Conservation (phyloP, 768 basidiomycete genomes). For the Boletus bicolor region DNA sequence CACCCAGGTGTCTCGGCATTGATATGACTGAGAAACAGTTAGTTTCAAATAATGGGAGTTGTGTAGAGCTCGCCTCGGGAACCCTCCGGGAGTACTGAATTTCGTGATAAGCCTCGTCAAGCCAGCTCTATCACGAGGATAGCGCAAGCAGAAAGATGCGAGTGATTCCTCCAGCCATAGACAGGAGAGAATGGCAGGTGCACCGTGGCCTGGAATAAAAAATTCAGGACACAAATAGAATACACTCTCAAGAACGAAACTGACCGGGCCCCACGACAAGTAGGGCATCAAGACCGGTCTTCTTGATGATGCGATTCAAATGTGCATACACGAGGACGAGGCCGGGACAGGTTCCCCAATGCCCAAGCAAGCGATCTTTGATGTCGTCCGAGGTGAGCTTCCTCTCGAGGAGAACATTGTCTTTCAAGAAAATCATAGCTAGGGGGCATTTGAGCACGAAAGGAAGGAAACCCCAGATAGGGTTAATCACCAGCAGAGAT, state of each 20-base stretch:
- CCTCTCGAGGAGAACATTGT: slow-evolving; percentile 65
- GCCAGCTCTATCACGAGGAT: slow-evolving; percentile 54
- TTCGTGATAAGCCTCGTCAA: slow-evolving; percentile 64
- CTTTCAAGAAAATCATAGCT: slow-evolving; percentile 85
- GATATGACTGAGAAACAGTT: slow-evolving; percentile 47
- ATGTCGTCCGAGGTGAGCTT: slow-evolving; percentile 63
- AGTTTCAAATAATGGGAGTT: not conserved
- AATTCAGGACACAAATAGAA: not conserved
- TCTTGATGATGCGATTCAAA: slow-evolving; percentile 59
- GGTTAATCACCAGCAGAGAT: slow-evolving; percentile 58
- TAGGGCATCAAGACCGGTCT: slow-evolving; percentile 58
- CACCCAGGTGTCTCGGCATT: slow-evolving; percentile 85
- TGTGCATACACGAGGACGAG: slow-evolving; percentile 71
- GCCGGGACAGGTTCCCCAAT: slow-evolving; percentile 85
- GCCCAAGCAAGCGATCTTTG: slow-evolving; percentile 77
- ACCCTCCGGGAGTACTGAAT: slow-evolving; percentile 83
- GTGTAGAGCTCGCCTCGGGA: slow-evolving; percentile 55
- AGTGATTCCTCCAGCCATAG: slow-evolving; percentile 84
- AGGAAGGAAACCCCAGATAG: not conserved
- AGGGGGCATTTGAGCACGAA: not conserved
- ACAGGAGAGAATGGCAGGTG: slow-evolving; percentile 81
- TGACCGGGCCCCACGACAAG: slow-evolving; percentile 78
- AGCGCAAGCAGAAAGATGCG: slow-evolving; percentile 52
- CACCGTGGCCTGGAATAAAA: slow-evolving; percentile 60
- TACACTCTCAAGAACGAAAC: not conserved